Evolutionary conservation across 768 basidiomycete genomes (phyloP).

Genomic region (Pleurotus djamor): DNA sequence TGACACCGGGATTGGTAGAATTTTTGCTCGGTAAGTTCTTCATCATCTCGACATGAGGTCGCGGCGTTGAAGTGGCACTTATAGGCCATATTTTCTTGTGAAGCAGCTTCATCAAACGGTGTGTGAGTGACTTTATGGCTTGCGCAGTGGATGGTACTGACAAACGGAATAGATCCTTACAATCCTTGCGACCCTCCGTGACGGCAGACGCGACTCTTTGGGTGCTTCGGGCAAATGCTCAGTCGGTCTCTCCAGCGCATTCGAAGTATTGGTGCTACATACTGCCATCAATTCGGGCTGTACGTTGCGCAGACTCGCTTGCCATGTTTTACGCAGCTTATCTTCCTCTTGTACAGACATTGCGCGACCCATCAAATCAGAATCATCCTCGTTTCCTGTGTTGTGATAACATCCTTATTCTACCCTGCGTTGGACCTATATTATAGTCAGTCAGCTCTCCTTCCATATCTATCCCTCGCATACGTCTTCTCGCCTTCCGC

Average conservation of each 20-base stretch:
- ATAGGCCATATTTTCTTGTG: too few species aligned
- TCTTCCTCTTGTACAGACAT: conserved; percentile 47
- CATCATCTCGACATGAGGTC: too few species aligned
- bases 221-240: neutral
- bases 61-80: neutral
- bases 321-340: conserved; percentile 9
- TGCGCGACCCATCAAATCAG: conserved; percentile 90
- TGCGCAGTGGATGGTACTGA: too few species aligned
- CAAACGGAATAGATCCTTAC: too few species aligned
- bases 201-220: too few species aligned
- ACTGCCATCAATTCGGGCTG: conserved; percentile 79
- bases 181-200: too few species aligned
- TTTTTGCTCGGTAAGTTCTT: neutral
- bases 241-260: conserved; percentile 29
- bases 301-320: conserved; percentile 35
- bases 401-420: conserved; percentile 87
- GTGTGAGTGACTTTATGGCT: too few species aligned
- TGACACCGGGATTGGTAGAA: neutral
- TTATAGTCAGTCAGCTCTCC: conserved; percentile 49
- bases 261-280: conserved; percentile 40
- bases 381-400: conserved; percentile 81
- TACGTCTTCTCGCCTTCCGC: conserved; percentile 55
- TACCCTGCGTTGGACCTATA: conserved; percentile 90
- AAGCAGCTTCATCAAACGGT: too few species aligned
- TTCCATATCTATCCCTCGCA: conserved; percentile 41